These are phyloP conservation scores for Penicillium sp. DNA, from an alignment of 2,329 filamentous ascomycete species.

Conservation along the genomic window DNA sequence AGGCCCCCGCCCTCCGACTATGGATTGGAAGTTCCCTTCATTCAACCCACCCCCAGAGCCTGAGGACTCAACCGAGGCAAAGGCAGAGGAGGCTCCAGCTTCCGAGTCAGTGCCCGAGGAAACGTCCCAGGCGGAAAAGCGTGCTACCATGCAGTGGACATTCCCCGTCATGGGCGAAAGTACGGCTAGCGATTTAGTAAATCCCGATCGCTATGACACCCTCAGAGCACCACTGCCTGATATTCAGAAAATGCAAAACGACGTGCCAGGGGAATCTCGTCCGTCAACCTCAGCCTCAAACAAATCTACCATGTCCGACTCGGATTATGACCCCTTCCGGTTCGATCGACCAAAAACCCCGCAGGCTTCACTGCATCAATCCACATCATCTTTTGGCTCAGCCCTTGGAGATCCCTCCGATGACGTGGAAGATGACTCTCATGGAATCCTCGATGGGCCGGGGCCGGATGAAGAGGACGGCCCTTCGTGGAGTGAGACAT, in stretches of 20 bases:
- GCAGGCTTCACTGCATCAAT: constrained; percentile 14
- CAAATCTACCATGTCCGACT: constrained; percentile 35
- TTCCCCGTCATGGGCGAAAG: constrained; percentile 45
- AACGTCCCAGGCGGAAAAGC: constrained; percentile 31
- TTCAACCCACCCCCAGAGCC: constrained; percentile 28
- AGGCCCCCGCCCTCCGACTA: constrained; percentile 45
- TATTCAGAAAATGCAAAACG: constrained; percentile 16
- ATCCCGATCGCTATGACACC: constrained; percentile 31
- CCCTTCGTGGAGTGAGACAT: constrained; percentile 22
- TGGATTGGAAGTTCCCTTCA: constrained; percentile 48
- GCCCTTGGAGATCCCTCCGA: constrained; percentile 45
- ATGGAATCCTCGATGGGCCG: constrained; percentile 54
- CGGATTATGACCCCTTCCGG: constrained; percentile 44
- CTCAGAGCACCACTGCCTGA: constrained; percentile 29
- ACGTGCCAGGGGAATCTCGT: constrained; percentile 33
- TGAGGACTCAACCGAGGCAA: constrained; percentile 2
- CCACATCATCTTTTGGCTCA: constrained; percentile 42
- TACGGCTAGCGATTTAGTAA: background rate
- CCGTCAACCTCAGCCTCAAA: constrained; percentile 40
- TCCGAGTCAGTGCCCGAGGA: constrained; percentile 16
- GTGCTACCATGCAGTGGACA: constrained; percentile 54
- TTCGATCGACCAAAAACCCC: constrained; percentile 38
- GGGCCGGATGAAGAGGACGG: constrained; percentile 55
- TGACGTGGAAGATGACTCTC: constrained; percentile 52
- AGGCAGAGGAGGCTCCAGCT: background rate